Evolutionary conservation across 1,139 yeast genomes (phyloP), one percentile per base, ranked within the genome.

Genomic region (Magnusiomyces tetraspermus): DNA sequence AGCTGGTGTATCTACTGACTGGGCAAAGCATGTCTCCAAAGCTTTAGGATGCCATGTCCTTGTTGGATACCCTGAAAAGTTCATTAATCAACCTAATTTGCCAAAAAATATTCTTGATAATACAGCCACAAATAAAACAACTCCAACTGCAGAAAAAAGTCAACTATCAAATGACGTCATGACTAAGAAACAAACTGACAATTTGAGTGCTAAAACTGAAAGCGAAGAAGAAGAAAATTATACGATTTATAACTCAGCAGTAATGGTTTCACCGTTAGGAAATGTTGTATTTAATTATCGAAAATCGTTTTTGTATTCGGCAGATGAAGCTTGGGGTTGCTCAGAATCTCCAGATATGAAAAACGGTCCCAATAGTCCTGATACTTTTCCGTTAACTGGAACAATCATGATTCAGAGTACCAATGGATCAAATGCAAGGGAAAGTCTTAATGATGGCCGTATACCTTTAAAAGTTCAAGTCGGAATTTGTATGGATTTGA

Each of bases 401-500:
- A 30, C 24, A n/a, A 47, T 47, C 17, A 15, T 33, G 38, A 15
- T 33, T 8, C 5, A 15, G n/a, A 33, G n/a, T 33, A 21, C 21
- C 11, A 26, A 3, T 17, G 13, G 13, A 13, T 23, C 13, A 42
- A 26, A 10, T 23, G 23, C 15, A 30, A 33, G 5, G 31, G 15
- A 31, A 19, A 36, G 8, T 17, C 17, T 19, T 13, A 46, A n/a
- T n/a, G n/a, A n/a, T n/a, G n/a, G n/a, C n/a, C n/a, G n/a, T n/a
- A 47, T 42, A 19, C 51, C 41, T 67, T 43, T 55, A 6, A 58
- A 67, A 13, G 70, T 84, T 0, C 77, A 81, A 46, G 74, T 89
- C 54, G 97, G 96, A 0, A 88, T 90, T n/a, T 90, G 97, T 66
- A 90, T 89, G 97, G 97, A 89, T 67, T 68, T 90, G 58, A 89